Conservation (phyloP, 768 basidiomycete species). For the Amanita subjunquillea region DNA sequence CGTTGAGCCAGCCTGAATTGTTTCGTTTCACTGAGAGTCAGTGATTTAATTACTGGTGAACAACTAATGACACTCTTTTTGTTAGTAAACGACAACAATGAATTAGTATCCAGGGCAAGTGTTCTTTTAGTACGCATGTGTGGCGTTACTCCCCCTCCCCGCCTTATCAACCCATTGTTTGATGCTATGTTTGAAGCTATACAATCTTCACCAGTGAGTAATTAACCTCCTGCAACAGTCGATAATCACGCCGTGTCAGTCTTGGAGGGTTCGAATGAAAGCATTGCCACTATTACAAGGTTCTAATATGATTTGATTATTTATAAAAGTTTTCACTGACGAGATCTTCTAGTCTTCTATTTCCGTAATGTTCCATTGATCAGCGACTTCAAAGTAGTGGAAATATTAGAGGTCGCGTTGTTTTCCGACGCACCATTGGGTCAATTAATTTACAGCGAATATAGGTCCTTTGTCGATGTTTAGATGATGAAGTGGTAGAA, state of each 20-base stretch:
- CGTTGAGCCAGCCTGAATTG: conserved; percentile 46
- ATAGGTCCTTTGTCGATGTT: conserved; percentile 68
- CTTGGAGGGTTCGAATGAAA: conserved; percentile 82
- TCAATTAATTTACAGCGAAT: background rate
- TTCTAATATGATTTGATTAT: conserved; percentile 12
- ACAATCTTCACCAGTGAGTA: conserved; percentile 57
- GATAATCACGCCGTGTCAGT: conserved; percentile 31
- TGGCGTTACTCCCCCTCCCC: conserved; percentile 67
- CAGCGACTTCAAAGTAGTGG: conserved; percentile 60
- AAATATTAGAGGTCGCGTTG: conserved; percentile 66
- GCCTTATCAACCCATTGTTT: conserved; percentile 59
- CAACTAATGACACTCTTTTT: background rate
- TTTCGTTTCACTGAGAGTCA: conserved; percentile 67
- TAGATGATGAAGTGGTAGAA: conserved; percentile 83
- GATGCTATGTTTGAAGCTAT: conserved; percentile 70
- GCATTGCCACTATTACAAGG: conserved; percentile 80
- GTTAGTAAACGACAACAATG: conserved; percentile 64
- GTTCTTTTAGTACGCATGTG: conserved; percentile 76
- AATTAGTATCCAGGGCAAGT: conserved; percentile 54
- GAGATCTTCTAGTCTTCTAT: conserved; percentile 52
- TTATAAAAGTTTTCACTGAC: background rate
- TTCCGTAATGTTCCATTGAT: conserved; percentile 84
- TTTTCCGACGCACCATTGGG: background rate
- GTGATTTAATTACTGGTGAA: conserved; percentile 7
- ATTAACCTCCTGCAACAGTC: background rate